A percentile compares a stretch with the other conserved stretches of the same genome.
These are phyloP conservation scores for Juglanconis oblonga DNA, from an alignment of 2,329 filamentous ascomycete genomes.

Conservation along the genomic window DNA sequence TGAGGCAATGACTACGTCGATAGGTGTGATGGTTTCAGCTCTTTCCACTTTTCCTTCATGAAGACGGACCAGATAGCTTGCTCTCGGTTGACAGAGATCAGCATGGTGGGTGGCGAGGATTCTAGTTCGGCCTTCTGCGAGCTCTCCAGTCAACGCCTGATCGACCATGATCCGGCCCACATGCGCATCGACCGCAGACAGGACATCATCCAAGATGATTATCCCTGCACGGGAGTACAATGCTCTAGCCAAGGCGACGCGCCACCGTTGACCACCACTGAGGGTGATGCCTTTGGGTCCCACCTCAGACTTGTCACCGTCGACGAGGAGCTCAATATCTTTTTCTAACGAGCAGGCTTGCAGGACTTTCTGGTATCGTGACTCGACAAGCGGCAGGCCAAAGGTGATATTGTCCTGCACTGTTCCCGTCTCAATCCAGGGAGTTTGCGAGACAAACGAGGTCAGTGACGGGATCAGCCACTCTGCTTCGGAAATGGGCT, in stretches of 20 bases:
- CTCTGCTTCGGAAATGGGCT: conserved; percentile 22
- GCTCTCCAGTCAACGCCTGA: conserved; percentile 48
- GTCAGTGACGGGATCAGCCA: conserved; percentile 37
- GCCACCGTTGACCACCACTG: conserved; percentile 44
- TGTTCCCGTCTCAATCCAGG: conserved; percentile 46
- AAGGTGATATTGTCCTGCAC: conserved; percentile 45
- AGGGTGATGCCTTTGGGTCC: conserved; percentile 41
- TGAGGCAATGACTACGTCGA: background rate
- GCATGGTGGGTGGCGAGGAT: conserved; percentile 59
- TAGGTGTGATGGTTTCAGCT: conserved; percentile 21
- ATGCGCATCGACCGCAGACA: conserved; percentile 47
- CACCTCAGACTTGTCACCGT: conserved; percentile 42
- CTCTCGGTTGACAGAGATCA: conserved; percentile 29
- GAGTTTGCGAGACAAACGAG: conserved; percentile 44
- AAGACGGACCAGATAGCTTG: conserved; percentile 29
- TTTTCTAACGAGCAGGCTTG: conserved; percentile 41
- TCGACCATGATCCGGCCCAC: conserved; percentile 47
- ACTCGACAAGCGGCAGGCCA: conserved; percentile 35
- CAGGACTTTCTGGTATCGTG: conserved; percentile 44
- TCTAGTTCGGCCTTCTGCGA: conserved; percentile 52
- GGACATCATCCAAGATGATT: conserved; percentile 45
- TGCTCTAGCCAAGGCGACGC: conserved; percentile 43
- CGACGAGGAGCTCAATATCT: conserved; percentile 40
- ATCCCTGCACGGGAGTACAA: conserved; percentile 43
- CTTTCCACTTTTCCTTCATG: conserved; percentile 26